Conservation (phyloP, 805 yeast genomes). For the Myxozyma sirexii region DNA sequence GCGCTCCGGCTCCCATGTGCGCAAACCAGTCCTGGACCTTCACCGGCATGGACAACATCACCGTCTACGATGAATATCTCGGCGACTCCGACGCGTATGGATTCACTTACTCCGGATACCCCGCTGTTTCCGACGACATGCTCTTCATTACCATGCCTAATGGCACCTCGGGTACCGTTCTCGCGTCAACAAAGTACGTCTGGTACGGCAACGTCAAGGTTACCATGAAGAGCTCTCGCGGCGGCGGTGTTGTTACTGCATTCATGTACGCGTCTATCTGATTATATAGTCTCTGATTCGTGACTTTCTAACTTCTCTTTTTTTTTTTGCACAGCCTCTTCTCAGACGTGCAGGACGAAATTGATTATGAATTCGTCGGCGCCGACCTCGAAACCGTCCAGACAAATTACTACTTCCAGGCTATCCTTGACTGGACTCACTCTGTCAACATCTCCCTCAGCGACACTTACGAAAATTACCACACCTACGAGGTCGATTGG, state of each 20-base stretch:
- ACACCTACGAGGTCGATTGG: constrained; percentile 88
- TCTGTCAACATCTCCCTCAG: constrained; percentile 49
- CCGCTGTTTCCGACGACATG: constrained; percentile 57
- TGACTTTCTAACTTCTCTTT: constrained; percentile 66
- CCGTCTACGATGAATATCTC: constrained; percentile 50
- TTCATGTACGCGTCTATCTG: constrained; percentile 49
- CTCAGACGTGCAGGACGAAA: constrained; percentile 87
- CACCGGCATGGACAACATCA: constrained; percentile 42
- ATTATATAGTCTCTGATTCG: constrained; percentile 40
- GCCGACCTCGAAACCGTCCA: constrained; percentile 66
- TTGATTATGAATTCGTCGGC: constrained; percentile 88
- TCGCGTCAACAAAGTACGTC: constrained; percentile 74
- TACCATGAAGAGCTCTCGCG: constrained; percentile 70
- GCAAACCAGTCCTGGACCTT: constrained; percentile 43
- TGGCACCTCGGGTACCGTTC: constrained; percentile 71
- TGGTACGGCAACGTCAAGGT: constrained; percentile 87
- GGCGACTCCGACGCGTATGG: constrained; percentile 71
- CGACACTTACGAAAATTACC: constrained; percentile 66
- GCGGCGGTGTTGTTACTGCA: constrained; percentile 81
- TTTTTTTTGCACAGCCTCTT: constrained; percentile 46
- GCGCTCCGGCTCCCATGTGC: constrained; percentile 87
- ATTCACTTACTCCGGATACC: constrained; percentile 65
- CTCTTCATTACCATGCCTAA: constrained; percentile 78
- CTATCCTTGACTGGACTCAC: constrained; percentile 68
- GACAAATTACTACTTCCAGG: constrained; percentile 80